Base-by-base conservation (phyloP, 345 rosid species). In the Bretschneidera sinensis region DNA sequence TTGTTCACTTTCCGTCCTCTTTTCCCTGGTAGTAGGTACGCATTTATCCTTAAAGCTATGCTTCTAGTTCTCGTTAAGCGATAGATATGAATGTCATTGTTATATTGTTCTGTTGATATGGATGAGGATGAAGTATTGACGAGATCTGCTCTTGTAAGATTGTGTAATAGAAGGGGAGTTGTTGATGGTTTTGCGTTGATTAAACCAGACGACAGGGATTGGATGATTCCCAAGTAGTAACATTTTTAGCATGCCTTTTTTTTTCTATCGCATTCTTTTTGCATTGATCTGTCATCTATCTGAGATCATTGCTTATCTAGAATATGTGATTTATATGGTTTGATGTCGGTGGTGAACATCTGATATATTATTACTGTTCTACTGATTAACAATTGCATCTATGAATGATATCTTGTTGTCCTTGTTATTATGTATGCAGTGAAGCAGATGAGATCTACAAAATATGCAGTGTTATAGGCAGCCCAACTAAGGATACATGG, bases 381-480 rank as follows among this genome's bases (percentile, higher is more conserved):
- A n/a, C n/a, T n/a, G n/a, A n/a, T n/a, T n/a, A n/a, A n/a, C n/a
- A n/a, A n/a, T n/a, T n/a, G n/a, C n/a, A n/a, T 45, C n/a, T n/a
- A n/a, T n/a, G n/a, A n/a, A n/a, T n/a, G n/a, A n/a, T n/a, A n/a
- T n/a, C n/a, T n/a, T n/a, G n/a, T n/a, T n/a, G n/a, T n/a, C n/a
- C n/a, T n/a, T 56, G 47, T 24, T 25, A 35, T 57, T 62, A 54
- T 66, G 19, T 13, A 7, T 83, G 75, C 86, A 94, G 99, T 69
- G 99, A 90, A 77, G 90, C 86, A 50, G 99, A 94, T 86, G 96
- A 94, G 81, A 86, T 94, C 59, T 83, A 81, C 70, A 94, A 94
- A 81, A 88, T 94, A 66, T 94, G 99, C 76, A 69, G 83, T 63
- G 86, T 90, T 52, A 73, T 94, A 63, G 99, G 97, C 39, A 84